Base-by-base conservation (phyloP, 1,139 yeast genomes). In the Candida labiduridarum region DNA sequence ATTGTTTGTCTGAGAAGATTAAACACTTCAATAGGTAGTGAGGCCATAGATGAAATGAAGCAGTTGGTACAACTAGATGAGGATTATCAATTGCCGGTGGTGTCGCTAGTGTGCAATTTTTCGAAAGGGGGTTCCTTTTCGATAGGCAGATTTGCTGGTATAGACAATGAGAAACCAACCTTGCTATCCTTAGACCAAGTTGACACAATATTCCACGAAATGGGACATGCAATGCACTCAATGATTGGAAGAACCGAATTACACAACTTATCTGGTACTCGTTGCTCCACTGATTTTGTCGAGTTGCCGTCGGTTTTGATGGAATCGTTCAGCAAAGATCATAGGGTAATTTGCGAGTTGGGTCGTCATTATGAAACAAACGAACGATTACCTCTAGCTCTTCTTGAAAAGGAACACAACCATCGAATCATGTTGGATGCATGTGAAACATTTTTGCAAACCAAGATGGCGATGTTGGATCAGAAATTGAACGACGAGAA, bases 211-310 rank as follows among this genome's bases (percentile, higher is more conserved):
- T 94, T 95, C 72, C 99, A 94, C 68, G 99, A 94, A 68, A 91
- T 94, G 96, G 99, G 99, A 0, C 99, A 94, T 69, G 99, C 99
- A 1, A 88, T 94, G 84, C 99, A 94, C 66, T 90, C 97, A 6
- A 92, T 94, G 97, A 73, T 94, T 29, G 99, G 98, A 0, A 78
- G 94, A 54, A 94, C 99, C 0, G 79, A 85, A 44, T 72, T 94
- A 46, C 99, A 95, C 64, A 95, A 92, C 63, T 86, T 94, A 14
- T 86, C 96, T 22, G 99, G 99, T 2, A 94, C 99, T 0, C 77
- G 99, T 53, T 94, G 98, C 63, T 89, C 91, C 7, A 90, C 99
- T 0, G 99, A 94, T 66, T 94, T 94, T 71, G 99, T 95, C 31
- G 99, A 94, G 66, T 72, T 94, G 44, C 99, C 99, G 0, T 90